Evolutionary conservation across 2,329 filamentous ascomycete species (phyloP), one percentile per base, ranked within the genome.

Genomic region (Coniella lustricola): DNA sequence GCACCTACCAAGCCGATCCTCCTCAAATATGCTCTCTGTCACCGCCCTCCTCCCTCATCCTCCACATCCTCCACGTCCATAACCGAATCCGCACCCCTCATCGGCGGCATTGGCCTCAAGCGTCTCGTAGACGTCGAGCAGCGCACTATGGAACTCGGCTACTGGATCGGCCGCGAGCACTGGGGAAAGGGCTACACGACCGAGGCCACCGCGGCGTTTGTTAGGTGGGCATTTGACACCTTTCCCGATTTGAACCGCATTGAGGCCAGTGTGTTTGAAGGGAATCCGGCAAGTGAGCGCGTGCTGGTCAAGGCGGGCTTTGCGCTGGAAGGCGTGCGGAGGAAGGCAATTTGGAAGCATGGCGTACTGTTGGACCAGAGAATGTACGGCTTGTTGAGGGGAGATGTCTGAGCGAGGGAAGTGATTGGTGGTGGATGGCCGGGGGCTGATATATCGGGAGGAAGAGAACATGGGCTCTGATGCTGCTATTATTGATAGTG

Each of bases 141-240:
- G 54, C 63, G 65, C 41, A 71, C 66, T 3, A 66, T 67, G 57
- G 72, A 77, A 60, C 7, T 78, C 1, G 75, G 74, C 4, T 79
- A 77, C 61, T 76, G 69, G 66, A 34, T 74, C 20, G 67, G 63
- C 1, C 62, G 60, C 33, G 54, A 60, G 10, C 59, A 64, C 41
- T 74, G 74, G 74, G 71, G 74, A 0, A 64, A 63, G 25, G 75
- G 75, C 1, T 65, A 73, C 48, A 66, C 63, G 48, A 68, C 64
- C 1, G 71, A 69, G 53, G 71, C 66, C 13, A 49, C 66, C 2
- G 40, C 25, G 3, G 71, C 53, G 1, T 67, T 76, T 43, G 56
- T 60, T 14, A 57, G 54, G 20, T 78, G 73, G 72, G 62, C 65
- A 3, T 75, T 78, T 50, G 59, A 60, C 32, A 65, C 59, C 7